phyloP scores from a whole-genome alignment of 192 early-diverging fungal genomes.

The Backusella australiensis region DNA sequence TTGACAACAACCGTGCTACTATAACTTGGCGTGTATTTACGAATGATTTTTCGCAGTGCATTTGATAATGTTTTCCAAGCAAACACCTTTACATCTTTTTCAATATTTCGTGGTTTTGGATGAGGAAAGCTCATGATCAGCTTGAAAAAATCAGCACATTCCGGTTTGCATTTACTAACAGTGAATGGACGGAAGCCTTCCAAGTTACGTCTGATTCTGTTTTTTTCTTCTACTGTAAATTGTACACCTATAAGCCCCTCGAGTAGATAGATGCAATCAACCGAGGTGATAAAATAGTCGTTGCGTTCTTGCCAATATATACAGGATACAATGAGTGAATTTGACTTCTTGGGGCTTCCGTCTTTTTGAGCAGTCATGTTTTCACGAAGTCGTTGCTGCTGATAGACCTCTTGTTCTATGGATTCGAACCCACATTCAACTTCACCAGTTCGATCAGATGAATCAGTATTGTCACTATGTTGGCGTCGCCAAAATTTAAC shows the following conservation, averaged over 20 bases:
- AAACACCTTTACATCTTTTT: constrained; percentile 89
- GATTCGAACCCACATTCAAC: constrained; percentile 26
- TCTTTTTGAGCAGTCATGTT: constrained; percentile 60
- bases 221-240: constrained; percentile 83
- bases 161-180: constrained; percentile 71
- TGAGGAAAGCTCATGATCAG: constrained; percentile 81
- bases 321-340: constrained; percentile 67
- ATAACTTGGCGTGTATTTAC: constrained; percentile 66
- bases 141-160: constrained; percentile 76
- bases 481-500: constrained; percentile 77
- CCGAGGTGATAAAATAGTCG: constrained; percentile 79
- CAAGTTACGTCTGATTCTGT: constrained; percentile 82
- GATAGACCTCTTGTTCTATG: constrained; percentile 48
- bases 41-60: constrained; percentile 76
- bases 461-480: constrained; percentile 58
- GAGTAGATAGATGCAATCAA: constrained; percentile 75
- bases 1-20: constrained; percentile 34
- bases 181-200: constrained; percentile 80
- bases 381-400: constrained; percentile 44
- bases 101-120: constrained; percentile 83
- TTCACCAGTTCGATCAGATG: constrained; percentile 12
- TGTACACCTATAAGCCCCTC: constrained; percentile 73
- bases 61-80: constrained; percentile 69
- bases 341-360: constrained; percentile 42
- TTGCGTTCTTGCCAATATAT: constrained; percentile 76